Base-by-base conservation (phyloP, 345 rosid species). In the Anastatica hierochuntica region DNA sequence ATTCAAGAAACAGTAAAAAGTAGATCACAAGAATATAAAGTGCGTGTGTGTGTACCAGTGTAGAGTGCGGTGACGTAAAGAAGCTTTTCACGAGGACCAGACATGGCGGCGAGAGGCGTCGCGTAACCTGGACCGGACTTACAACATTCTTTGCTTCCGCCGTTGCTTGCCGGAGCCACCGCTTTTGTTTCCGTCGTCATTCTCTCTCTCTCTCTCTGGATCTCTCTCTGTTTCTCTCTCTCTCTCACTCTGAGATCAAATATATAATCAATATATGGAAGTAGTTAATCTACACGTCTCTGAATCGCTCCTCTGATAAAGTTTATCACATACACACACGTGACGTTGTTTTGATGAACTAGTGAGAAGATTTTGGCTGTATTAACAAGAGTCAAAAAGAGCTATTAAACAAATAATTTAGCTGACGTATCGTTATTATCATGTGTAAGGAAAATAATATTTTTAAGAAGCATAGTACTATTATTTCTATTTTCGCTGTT, bases 31-130 rank as follows among this genome's bases (percentile, higher is more conserved):
- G n/a, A n/a, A n/a, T n/a, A n/a, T n/a, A n/a, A n/a, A n/a, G n/a
- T n/a, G n/a, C n/a, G n/a, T n/a, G n/a, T 2, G 12, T 5, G 31
- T 29, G 33, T 66, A 86, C 97, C 96, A 23, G 82, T 5, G 60
- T 90, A 90, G 16, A 90, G 70, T 39, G 96, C 85, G 4, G 96
- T 84, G 66, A 86, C 96, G 53, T 90, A 90, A 60, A 90, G 42
- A 24, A 90, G 79, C 24, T 76, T 52, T 56, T 90, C 97, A 61
- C 60, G 5, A 24, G 97, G 97, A 41, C 96, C 95, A 42, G 84
- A 51, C 95, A 86, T 86, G 64, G 97, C 97, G 5, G 73, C 78
- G 23, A 86, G 69, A 6, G 97, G 97, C 10, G 92, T 62, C 0
- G 85, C 79, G 64, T 90, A 86, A 8, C 97, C 95, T 0, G 97